Base-by-base conservation (phyloP, 306 rosid genomes). In the Ammopiptanthus mongolicus region DNA sequence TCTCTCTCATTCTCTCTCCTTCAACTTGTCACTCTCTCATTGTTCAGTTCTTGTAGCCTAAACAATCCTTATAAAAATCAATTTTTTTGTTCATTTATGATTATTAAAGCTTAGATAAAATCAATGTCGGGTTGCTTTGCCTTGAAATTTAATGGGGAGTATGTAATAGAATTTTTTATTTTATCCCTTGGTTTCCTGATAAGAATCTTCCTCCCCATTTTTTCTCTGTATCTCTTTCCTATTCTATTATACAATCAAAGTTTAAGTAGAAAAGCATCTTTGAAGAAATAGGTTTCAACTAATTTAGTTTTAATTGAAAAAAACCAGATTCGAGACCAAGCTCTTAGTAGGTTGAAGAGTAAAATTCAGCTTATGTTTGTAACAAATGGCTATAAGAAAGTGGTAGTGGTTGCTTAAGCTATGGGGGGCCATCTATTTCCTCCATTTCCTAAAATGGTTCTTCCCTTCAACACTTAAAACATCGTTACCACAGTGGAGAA, bases 361-460 rank as follows among this genome's bases (percentile, higher is more conserved):
- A 78, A 84, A 63, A 87, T 93, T 69, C 96, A 93, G 86, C 85
- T 93, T 36, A 76, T 93, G 90, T 84, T 65, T 64, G 69, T 62
- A 33, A 86, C 87, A 65, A 90, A 87, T 77, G 92, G 94, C 23
- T 8, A 81, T 29, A 87, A 86, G 88, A 90, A 86, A 82, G 96
- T 93, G 86, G 94, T 88, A 18, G 94, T 93, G 81, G 91, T 93
- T 75, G 92, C 98, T 28, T 94, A 92, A 73, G 90, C 96, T 23
- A 90, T 84, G 92, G 96, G 96, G 60, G 82, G n/a, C 73, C 59
- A 71, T 82, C 61, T 92, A 90, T 76, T 90, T 90, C 75, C 92
- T 90, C 14, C 93, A 92, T 78, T 92, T 92, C 84, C 86, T 92
- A 76, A 92, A 92, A 84, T 90, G 97, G 97, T n/a, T n/a, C n/a